phyloP scores from a whole-genome alignment of 106 monocot species.

The Phalaenopsis aphrodite region DNA sequence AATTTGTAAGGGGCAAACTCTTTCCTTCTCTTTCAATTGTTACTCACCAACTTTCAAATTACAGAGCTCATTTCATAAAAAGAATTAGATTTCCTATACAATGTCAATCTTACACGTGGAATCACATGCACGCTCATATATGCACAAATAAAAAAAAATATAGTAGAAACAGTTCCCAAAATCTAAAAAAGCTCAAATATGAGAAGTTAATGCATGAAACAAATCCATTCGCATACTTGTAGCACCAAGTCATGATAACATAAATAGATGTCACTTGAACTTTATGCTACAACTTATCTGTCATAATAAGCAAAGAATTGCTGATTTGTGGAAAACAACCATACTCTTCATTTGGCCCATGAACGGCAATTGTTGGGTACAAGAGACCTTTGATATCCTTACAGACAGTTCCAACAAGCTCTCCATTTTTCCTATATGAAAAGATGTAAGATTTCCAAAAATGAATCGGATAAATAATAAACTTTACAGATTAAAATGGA shows the following conservation, averaged over 20 bases:
- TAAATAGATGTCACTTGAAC: not conserved
- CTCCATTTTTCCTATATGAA: conserved; percentile 67
- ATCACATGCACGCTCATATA: not conserved
- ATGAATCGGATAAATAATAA: not conserved
- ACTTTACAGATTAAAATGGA: not conserved
- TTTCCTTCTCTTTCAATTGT: too few relatives aligned
- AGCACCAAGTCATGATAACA: not conserved
- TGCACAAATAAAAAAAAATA: not conserved
- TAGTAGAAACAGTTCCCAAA: not conserved
- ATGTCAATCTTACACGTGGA: too few relatives aligned
- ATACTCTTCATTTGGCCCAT: conserved; percentile 96
- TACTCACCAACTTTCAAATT: too few relatives aligned
- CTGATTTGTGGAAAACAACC: not conserved
- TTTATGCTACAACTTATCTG: too few relatives aligned
- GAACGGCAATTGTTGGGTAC: conserved; percentile 90
- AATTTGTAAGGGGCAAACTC: too few relatives aligned
- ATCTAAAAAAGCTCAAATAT: not conserved
- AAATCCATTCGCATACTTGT: not conserved
- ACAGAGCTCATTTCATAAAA: too few relatives aligned
- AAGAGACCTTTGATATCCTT: conserved; percentile 69
- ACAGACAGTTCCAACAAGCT: conserved; percentile 45
- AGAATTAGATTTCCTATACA: too few relatives aligned
- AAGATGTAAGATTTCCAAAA: not conserved
- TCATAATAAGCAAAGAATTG: not conserved
- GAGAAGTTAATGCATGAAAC: not conserved